Conservation (phyloP, 345 rosid species). For the Bruguiera gymnorhiza region DNA sequence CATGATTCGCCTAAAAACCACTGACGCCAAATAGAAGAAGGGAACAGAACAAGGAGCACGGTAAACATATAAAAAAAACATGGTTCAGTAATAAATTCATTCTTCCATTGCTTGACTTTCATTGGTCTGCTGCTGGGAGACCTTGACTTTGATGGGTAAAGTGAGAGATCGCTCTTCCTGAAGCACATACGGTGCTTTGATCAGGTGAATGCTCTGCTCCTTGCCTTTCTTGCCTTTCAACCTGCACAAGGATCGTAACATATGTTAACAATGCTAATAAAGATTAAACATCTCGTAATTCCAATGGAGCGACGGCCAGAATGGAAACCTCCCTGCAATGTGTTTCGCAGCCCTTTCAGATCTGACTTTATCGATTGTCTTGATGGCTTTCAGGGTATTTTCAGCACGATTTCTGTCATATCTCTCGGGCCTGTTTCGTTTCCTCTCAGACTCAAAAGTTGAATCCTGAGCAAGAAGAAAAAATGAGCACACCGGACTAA, state of each 20-base stretch:
- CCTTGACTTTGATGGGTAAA: conserved; percentile 49
- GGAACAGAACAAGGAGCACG: too few species aligned
- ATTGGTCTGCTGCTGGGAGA: conserved; percentile 33
- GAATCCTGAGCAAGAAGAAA: conserved; percentile 46
- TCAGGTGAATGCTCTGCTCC: conserved; percentile 41
- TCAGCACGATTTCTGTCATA: conserved; percentile 76
- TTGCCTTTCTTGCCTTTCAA: conserved; percentile 47
- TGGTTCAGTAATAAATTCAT: conserved; percentile 24
- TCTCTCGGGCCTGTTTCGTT: conserved; percentile 93
- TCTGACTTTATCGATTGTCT: conserved; percentile 81
- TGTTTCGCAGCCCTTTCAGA: conserved; percentile 47
- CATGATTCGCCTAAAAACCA: too few species aligned
- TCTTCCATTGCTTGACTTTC: conserved; percentile 73
- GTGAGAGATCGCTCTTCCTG: conserved; percentile 33
- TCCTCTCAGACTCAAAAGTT: conserved; percentile 94
- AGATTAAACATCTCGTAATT: background rate
- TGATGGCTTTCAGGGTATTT: conserved; percentile 68
- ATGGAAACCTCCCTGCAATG: conserved; percentile 47
- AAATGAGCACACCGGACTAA: background rate
- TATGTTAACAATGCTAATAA: background rate
- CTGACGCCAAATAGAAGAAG: too few species aligned
- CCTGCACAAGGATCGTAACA: conserved; percentile 37
- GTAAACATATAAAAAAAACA: too few species aligned
- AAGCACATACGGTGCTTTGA: conserved; percentile 46
- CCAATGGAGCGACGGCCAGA: background rate